Percentiles rank a stretch among this genome's conserved stretches.
Evolutionary conservation across 768 basidiomycete genomes (phyloP).

Genomic region (Termitomyces sp.): DNA sequence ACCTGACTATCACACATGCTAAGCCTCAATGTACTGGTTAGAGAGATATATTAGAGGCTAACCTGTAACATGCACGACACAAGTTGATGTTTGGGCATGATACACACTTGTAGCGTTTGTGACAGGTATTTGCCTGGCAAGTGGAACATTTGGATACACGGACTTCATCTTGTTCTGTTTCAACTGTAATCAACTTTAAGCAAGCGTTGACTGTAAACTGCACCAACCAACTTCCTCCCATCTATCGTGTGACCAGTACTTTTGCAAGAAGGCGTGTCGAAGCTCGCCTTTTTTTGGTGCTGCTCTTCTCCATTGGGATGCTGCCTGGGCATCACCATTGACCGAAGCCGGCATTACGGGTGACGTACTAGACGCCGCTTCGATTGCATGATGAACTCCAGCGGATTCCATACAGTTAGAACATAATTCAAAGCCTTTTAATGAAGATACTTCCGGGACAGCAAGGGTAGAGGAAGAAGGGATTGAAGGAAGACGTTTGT

Average conservation of each 20-base stretch:
- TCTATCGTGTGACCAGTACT: conserved; percentile 75
- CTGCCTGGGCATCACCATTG: conserved; percentile 46
- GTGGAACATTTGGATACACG: conserved; percentile 69
- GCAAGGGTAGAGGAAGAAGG: conserved; percentile 24
- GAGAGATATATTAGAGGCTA: conserved; percentile 8
- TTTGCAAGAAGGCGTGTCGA: conserved; percentile 83
- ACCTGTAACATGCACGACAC: conserved; percentile 84
- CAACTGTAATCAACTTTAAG: background rate
- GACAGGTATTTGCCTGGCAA: conserved; percentile 58
- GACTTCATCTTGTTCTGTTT: conserved; percentile 64
- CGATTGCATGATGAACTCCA: conserved; percentile 75
- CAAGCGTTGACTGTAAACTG: background rate
- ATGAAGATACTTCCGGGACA: conserved; percentile 14
- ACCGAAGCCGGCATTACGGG: conserved; percentile 38
- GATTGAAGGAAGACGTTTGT: conserved; percentile 44
- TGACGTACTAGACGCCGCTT: conserved; percentile 46
- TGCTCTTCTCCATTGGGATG: conserved; percentile 58
- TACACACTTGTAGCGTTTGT: conserved; percentile 78
- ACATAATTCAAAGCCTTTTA: conserved; percentile 79
- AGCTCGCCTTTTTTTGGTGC: conserved; percentile 74
- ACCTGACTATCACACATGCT: conserved; percentile 54
- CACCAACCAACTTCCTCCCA: conserved; percentile 88
- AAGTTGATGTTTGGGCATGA: conserved; percentile 77
- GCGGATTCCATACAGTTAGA: conserved; percentile 69
- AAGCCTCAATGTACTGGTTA: background rate